These are phyloP conservation scores for Pisolithus orientalis DNA, from an alignment of 768 basidiomycete species.

Conservation along the genomic window DNA sequence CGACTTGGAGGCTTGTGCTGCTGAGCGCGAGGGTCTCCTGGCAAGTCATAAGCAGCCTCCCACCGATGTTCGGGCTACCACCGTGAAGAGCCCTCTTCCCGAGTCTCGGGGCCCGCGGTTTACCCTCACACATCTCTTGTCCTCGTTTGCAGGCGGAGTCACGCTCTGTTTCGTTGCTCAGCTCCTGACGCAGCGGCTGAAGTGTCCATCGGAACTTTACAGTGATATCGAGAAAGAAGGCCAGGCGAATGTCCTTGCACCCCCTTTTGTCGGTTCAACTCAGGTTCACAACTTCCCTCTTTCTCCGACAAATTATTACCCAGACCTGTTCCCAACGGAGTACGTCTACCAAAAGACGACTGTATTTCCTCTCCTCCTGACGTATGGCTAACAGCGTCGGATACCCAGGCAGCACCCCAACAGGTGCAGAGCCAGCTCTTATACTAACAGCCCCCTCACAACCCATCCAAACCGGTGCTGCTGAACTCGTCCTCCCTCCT, in stretches of 20 bases:
- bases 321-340: conserved; percentile 68
- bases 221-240: conserved; percentile 2
- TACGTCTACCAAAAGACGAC: conserved; percentile 2
- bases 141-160: conserved; percentile 51
- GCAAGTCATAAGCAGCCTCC: conserved; percentile 15
- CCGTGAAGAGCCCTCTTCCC: conserved; percentile 8
- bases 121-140: conserved; percentile 30
- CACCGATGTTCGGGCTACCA: not conserved
- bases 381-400: conserved; percentile 41
- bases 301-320: conserved; percentile 65
- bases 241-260: conserved; percentile 37
- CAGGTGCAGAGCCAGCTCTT: conserved; percentile 69
- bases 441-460: conserved; percentile 74
- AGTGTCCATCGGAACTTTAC: conserved; percentile 17
- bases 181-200: conserved; percentile 34
- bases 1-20: not conserved
- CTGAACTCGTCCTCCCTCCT: conserved; percentile 54
- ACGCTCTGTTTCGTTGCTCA: conserved; percentile 46
- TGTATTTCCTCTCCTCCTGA: not conserved
- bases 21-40: conserved; percentile 34
- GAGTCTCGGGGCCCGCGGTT: conserved; percentile 8
- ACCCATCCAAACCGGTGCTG: conserved; percentile 66
- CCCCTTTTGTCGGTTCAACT: conserved; percentile 70
- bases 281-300: conserved; percentile 61
- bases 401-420: conserved; percentile 71